Conservation (phyloP, 768 basidiomycete genomes). For the Phaffia tasmanica region DNA sequence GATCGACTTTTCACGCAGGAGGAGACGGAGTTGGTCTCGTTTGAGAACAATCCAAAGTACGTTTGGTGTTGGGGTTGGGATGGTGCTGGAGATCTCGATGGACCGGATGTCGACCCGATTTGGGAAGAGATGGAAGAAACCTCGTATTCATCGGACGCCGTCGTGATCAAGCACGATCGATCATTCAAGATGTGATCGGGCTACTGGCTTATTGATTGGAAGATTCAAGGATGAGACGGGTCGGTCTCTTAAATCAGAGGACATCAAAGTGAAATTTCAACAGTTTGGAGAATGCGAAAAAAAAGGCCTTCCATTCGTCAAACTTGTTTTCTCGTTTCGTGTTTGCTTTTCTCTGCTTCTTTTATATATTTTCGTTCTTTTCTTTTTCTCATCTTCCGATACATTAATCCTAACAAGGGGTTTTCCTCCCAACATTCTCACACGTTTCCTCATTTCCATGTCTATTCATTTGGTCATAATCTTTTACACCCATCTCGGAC, state of each 20-base stretch:
- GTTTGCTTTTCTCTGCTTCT: not conserved
- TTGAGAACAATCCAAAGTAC: constrained; percentile 68
- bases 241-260: not conserved
- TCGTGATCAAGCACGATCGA: constrained; percentile 61
- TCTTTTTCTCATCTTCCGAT: not conserved
- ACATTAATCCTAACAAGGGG: not conserved
- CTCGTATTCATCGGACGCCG: constrained; percentile 49
- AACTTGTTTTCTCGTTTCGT: not conserved
- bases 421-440: not conserved
- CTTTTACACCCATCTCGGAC: no score
- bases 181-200: constrained; percentile 9
- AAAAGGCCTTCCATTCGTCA: no score
- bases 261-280: not conserved
- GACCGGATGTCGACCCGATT: constrained; percentile 82
- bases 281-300: no score
- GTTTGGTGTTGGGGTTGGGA: constrained; percentile 99
- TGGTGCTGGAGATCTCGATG: constrained; percentile 92
- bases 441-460: no score
- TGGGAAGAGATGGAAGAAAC: constrained; percentile 73
- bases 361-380: constrained; percentile 2
- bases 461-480: no score
- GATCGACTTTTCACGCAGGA: constrained; percentile 85
- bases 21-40: constrained; percentile 65
- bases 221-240: not conserved
- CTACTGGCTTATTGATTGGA: not conserved